Base-by-base conservation (phyloP, 2,329 filamentous ascomycete species). In the Plectosphaerella plurivora region DNA sequence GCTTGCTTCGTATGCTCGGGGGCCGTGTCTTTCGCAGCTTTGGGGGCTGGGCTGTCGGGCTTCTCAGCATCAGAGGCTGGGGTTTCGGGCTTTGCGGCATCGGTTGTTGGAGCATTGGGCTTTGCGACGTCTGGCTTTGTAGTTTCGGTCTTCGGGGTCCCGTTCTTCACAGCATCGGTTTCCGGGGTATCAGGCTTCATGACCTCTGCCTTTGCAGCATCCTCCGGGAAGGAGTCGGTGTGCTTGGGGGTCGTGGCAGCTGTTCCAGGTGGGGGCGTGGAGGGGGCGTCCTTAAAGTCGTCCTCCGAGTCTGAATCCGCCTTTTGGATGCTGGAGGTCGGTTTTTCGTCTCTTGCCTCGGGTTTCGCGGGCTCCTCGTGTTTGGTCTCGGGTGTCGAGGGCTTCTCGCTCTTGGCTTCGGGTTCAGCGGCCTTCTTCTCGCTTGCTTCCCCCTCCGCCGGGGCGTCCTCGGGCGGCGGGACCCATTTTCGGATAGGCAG, bases 401-500 rank as follows among this genome's bases (percentile, higher is more conserved):
- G n/a, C n/a, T 12, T 44, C 15, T 37, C 35, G 15, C 37, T 3
- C 51, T 25, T 18, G 22, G 45, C 41, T 18, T 57, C 28, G 18
- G 51, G 9, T 16, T 25, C 47, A n/a, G 20, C 15, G 41, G 41
- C 12, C 41, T 20, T 44, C n/a, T 18, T 6, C 6, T 16, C n/a
- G 10, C n/a, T 12, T 7, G 41, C 41, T 6, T 44, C 41, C 9
- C 41, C 41, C 16, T 18, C 10, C 41, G 8, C 55, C 14, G 51
- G 48, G 39, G 51, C 53, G 42, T 56, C 51, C n/a, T 50, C 48
- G 11, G 55, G 46, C 33, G 70, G 66, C 51, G 65, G 69, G 61
- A 67, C 61, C 61, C 66, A 76, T 60, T 75, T 80, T 64, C 74
- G 76, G 56, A 87, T 78, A 16, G 86, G 86, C 57, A 90, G 71